Percentiles rank a stretch among this genome's conserved stretches.
Evolutionary conservation across 495 filamentous ascomycete species (phyloP).

Genomic region (Elasticomyces elasticus): DNA sequence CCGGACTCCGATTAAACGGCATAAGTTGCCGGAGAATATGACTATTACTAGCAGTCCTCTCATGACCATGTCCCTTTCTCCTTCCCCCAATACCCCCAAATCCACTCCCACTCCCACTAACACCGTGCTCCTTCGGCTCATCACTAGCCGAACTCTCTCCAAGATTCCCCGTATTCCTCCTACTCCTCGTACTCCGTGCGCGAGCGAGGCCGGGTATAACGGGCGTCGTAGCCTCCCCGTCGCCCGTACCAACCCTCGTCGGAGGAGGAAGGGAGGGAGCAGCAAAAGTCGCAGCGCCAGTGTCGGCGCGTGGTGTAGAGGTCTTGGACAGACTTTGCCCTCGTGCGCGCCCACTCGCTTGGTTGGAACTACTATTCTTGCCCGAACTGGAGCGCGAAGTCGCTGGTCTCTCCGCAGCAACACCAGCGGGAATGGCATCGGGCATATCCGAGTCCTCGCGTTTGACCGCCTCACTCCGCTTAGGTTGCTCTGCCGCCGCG

Average conservation of each 20-base stretch:
- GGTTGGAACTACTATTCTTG: constrained; percentile 10
- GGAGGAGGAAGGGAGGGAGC: no score
- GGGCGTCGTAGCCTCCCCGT: no score
- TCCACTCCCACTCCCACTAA: neutral
- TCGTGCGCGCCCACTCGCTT: neutral
- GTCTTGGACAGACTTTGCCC: constrained; percentile 12
- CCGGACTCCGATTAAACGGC: constrained; percentile 22
- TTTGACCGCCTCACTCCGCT: constrained; percentile 2
- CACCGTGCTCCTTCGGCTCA: neutral
- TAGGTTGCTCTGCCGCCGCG: neutral
- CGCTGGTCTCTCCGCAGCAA: neutral
- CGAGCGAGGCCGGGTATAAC: constrained; percentile 13
- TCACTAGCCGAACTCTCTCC: constrained; percentile 9
- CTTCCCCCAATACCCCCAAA: neutral
- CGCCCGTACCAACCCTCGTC: no score
- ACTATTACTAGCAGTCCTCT: constrained; percentile 14
- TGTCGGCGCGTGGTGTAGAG: constrained; percentile 17
- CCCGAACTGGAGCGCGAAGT: constrained; percentile 18
- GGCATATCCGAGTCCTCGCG: neutral
- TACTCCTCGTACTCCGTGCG: constrained; percentile 18
- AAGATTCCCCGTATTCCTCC: neutral
- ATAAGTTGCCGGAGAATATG: constrained; percentile 21
- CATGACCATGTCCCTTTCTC: constrained; percentile 7
- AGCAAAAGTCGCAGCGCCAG: constrained; percentile 9
- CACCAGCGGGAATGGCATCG: no score